Base-by-base conservation (phyloP, 163 green algal species). In the Picocystis sp. region DNA sequence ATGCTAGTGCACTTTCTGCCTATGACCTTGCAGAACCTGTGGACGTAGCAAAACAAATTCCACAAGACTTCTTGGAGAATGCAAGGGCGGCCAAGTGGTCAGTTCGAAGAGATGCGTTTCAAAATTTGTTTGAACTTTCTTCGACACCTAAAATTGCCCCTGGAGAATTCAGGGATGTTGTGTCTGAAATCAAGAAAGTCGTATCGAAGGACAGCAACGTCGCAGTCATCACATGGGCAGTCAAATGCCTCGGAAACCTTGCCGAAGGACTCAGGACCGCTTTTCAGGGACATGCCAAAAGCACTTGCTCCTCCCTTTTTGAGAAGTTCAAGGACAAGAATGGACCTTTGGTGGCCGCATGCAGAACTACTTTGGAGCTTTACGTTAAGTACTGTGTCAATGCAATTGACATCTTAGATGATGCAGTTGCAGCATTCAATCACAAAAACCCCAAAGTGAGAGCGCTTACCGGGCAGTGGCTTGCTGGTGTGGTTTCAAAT, bases 261-360 rank as follows among this genome's bases (percentile, higher is more conserved):
- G 76, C 78, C 11, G 78, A 81, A 38, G 78, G 81, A 42, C 61
- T 94, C 52, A 73, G 86, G 1, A 66, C 59, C 22, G 64, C 72
- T 22, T 94, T 83, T 56, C 55, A 43, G 23, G 38, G 33, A 22
- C 56, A 65, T 2, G 73, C 72, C 13, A 75, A 72, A 52, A 38
- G 29, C 29, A 38, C 29, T 8, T 5, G 29, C 8, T 8, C 29
- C 5, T 5, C 5, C 59, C 45, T 94, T 45, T 60, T 95, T 50
- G 86, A 93, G 43, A 89, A 92, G 58, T 77, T 92, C 56, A 94
- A 93, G 69, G 87, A 96, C 64, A 94, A 94, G 63, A 69, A 69
- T 35, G n/a, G 22, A 22, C 35, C n/a, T 1, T 8, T 38, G 29
- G 29, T 38, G 5, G 29, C 29, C 8, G 29, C 29, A 12, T 38